A percentile compares a stretch with the other conserved stretches of the same genome.
phyloP scores from a whole-genome alignment of 2,329 filamentous ascomycete species.

The Raffaelea arxii region DNA sequence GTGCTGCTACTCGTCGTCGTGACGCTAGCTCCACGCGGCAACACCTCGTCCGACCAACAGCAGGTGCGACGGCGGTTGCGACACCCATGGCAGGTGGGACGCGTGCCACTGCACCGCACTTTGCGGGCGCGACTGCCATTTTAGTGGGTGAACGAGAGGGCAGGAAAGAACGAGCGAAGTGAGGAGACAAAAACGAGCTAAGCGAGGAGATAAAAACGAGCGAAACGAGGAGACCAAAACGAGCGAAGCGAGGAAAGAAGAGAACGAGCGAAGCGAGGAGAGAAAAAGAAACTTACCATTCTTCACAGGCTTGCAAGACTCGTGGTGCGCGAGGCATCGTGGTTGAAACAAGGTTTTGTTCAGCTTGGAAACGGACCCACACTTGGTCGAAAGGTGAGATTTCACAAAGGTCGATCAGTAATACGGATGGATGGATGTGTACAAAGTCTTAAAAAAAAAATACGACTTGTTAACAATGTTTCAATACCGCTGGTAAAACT shows the following conservation, averaged over 20 bases:
- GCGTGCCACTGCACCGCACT: slow-evolving; percentile 1
- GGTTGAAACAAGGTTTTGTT: not conserved
- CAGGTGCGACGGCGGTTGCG: not conserved
- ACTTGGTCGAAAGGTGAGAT: too few relatives aligned
- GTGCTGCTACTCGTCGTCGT: not conserved
- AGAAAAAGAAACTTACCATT: not conserved
- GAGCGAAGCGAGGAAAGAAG: too few relatives aligned
- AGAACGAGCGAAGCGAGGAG: too few relatives aligned
- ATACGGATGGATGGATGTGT: not conserved
- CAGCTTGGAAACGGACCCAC: not conserved
- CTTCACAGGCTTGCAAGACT: not conserved
- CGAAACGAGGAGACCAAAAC: not conserved
- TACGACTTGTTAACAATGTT: too few relatives aligned
- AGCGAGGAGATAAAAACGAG: not conserved
- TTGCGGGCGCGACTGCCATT: slow-evolving; percentile 3
- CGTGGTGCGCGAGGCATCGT: not conserved
- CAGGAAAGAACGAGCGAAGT: not conserved
- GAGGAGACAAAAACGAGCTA: not conserved
- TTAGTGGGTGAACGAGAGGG: not conserved
- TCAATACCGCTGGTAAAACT: too few relatives aligned
- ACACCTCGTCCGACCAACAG: not conserved
- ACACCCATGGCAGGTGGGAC: slow-evolving; percentile 1
- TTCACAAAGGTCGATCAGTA: not conserved
- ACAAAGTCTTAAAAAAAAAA: not conserved
- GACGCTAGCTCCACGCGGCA: not conserved